These are phyloP conservation scores for Globisporangium cylindrosporum DNA, from an alignment of 352 stramenopile species.

Conservation along the genomic window DNA sequence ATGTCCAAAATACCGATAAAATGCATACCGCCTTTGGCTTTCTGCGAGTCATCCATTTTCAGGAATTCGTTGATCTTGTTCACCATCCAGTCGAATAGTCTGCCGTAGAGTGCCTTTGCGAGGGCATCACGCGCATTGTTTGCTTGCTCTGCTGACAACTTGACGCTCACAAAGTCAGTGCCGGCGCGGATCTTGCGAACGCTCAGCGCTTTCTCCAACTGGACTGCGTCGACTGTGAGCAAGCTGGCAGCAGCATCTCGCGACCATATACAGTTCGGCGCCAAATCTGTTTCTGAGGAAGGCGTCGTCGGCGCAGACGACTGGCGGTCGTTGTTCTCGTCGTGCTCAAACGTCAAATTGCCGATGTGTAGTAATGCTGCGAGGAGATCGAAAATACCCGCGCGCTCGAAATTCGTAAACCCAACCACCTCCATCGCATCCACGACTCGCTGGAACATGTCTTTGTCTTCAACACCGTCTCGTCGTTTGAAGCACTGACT, in stretches of 20 bases:
- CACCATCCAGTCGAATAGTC: conserved; percentile 91
- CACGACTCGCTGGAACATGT: conserved; percentile 79
- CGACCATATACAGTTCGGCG: conserved; percentile 64
- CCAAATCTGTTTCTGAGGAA: conserved; percentile 40
- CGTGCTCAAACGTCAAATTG: conserved; percentile 84
- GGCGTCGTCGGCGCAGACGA: conserved; percentile 27
- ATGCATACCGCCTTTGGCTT: conserved; percentile 47
- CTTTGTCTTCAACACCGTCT: conserved; percentile 69
- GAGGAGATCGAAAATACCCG: conserved; percentile 78
- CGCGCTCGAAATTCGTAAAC: conserved; percentile 71
- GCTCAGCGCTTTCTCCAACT: conserved; percentile 74
- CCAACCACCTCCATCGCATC: conserved; percentile 83
- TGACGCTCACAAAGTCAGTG: conserved; percentile 84
- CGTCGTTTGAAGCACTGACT: conserved; percentile 79
- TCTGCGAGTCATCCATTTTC: conserved; percentile 76
- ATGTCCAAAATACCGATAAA: conserved; percentile 92
- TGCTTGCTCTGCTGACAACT: conserved; percentile 76
- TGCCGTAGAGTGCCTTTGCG: conserved; percentile 85
- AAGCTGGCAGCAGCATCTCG: conserved; percentile 64
- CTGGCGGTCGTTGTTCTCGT: conserved; percentile 57
- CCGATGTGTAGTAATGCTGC: conserved; percentile 88
- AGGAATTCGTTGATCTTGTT: conserved; percentile 82
- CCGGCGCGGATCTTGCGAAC: conserved; percentile 78
- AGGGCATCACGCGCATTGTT: conserved; percentile 82
- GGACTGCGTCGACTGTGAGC: conserved; percentile 66